Percentiles rank a stretch among this genome's conserved stretches.
phyloP scores from a whole-genome alignment of 805 yeast genomes.

The Komagataella pastoris region DNA sequence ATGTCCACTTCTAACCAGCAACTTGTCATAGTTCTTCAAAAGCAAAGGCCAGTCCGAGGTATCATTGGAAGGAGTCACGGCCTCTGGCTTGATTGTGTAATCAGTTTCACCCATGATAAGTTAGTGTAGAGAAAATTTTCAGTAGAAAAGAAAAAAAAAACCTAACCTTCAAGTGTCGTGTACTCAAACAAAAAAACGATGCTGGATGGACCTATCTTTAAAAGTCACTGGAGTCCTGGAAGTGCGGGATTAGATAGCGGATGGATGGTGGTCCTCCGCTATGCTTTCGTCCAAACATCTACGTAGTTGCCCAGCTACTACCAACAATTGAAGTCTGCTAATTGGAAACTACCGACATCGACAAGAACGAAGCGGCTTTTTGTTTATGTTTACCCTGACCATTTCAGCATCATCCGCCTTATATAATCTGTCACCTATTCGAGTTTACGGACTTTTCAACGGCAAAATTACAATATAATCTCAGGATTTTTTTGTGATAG shows the following conservation, averaged over 20 bases:
- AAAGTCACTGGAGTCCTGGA: background rate
- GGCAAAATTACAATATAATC: too few relatives aligned
- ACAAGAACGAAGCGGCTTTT: background rate
- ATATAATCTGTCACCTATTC: background rate
- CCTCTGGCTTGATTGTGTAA: conserved; percentile 80
- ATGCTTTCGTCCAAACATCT: too few relatives aligned
- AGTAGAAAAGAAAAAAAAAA: background rate
- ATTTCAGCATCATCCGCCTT: background rate
- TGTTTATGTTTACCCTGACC: background rate
- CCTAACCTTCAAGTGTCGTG: background rate
- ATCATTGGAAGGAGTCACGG: conserved; percentile 63
- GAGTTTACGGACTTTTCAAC: background rate
- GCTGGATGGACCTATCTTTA: background rate
- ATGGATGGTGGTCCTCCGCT: too few relatives aligned
- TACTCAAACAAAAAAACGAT: background rate
- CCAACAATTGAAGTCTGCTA: too few relatives aligned
- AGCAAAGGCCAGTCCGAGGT: conserved; percentile 94
- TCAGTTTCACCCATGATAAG: conserved; percentile 16
- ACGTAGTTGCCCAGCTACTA: too few relatives aligned
- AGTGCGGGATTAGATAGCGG: background rate
- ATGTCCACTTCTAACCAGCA: conserved; percentile 91
- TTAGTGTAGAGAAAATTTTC: background rate
- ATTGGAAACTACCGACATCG: background rate
- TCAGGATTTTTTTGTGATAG: too few relatives aligned
- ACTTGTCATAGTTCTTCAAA: conserved; percentile 85